Base-by-base conservation (phyloP, 805 yeast genomes). In the Wickerhamiella qilinensis region DNA sequence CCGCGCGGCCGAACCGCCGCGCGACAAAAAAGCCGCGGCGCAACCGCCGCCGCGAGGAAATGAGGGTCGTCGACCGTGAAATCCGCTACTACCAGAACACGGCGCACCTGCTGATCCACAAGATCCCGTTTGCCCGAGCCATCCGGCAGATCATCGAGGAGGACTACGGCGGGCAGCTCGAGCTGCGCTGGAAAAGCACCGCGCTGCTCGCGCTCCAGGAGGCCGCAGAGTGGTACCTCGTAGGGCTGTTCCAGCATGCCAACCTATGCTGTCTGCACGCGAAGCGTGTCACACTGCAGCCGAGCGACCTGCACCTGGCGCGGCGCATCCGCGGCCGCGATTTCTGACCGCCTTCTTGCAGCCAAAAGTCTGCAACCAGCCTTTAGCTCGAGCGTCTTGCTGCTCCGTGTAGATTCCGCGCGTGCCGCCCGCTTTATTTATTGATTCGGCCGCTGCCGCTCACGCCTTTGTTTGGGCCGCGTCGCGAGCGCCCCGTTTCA, bases 201-300 rank as follows among this genome's bases (percentile, higher is more conserved):
- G 98, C 98, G 50, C 80, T 88, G 50, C 86, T 94, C 67, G 98
- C 98, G 52, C 71, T 88, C 55, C 98, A 88, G 66, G 98, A 91
- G 69, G 86, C 97, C 47, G 94, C 88, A 46, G 98, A 88, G 72
- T 96, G 96, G 57, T 91, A 85, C 74, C 71, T 91, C 55, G 95
- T 88, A 39, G 83, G 94, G 44, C 67, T 88, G 57, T 91, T 88
- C 54, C 97, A 88, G 71, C 97, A 91, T 65, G 91, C 97, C 50
- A 88, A 86, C 72, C 74, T 88, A 70, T 91, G 96, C 69, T 96
- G 97, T 49, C 83, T 85, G 53, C 98, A 88, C 67, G 98, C 97
- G 57, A 88, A 91, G 77, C 80, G 98, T 69, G 97, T 88, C 54
- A 88, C 98, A 49, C 84, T 88, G 59, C 94, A 84, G 74, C 88